Evolutionary conservation across 139 green algal genomes (phyloP).

Genomic region (Chlamydomonas incerta): DNA sequence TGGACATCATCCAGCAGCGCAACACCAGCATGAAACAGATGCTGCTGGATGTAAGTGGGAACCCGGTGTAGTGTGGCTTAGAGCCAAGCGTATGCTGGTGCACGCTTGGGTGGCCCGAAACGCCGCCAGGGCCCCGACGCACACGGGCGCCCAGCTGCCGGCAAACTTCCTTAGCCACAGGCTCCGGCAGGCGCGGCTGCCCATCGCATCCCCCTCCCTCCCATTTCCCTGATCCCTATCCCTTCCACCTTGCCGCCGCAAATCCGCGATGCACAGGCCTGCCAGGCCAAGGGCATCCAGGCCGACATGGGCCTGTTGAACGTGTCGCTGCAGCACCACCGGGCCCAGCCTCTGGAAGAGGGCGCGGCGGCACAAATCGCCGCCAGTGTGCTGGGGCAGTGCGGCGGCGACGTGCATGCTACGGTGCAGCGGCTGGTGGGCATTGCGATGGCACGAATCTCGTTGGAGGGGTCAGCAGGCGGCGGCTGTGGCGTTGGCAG

Average conservation of each 20-base stretch:
- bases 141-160: no score
- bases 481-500: no score
- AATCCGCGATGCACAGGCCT: neutral
- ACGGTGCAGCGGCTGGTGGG: slow-evolving; percentile 28
- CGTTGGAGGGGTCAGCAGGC: no score
- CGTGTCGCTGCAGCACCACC: slow-evolving; percentile 36
- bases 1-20: slow-evolving; percentile 11
- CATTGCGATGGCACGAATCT: neutral
- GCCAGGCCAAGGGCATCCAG: slow-evolving; percentile 43
- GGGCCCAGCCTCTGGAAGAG: neutral
- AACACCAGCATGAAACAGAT: slow-evolving; percentile 37
- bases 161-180: neutral
- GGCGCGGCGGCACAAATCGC: slow-evolving; percentile 7
- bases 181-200: no score
- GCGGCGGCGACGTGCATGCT: slow-evolving; percentile 17
- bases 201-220: no score
- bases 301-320: slow-evolving; percentile 36
- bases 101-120: no score
- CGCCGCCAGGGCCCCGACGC: no score
- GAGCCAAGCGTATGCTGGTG: no score
- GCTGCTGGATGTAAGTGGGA: slow-evolving; percentile 40
- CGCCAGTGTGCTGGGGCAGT: neutral
- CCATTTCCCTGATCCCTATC: neutral
- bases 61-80: no score
- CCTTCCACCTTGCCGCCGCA: no score